phyloP scores from a whole-genome alignment of 73 alveolate genomes.

The Blepharisma japonicum region DNA sequence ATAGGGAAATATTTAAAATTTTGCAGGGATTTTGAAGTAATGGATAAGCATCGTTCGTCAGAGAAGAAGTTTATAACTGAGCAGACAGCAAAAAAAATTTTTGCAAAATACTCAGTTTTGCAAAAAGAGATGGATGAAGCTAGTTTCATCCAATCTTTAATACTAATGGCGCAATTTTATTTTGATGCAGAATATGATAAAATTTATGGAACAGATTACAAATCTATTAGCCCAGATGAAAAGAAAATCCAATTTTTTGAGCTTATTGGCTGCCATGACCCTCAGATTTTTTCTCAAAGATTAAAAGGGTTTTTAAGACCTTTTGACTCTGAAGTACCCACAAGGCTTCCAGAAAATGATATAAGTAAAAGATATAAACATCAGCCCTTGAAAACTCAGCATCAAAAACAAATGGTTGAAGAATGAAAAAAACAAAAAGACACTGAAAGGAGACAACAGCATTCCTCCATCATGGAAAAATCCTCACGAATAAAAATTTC shows the following conservation, averaged over 20 bases:
- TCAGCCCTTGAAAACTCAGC: not conserved
- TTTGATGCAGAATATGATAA: constrained; percentile 16
- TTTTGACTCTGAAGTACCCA: not conserved
- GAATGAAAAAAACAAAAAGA: constrained; percentile 11
- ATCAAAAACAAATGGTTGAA: not conserved
- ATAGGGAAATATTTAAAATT: not conserved
- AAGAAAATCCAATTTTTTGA: not conserved
- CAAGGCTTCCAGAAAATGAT: constrained; percentile 16
- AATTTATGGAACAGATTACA: not conserved
- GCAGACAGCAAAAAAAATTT: too few species aligned
- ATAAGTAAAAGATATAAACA: not conserved
- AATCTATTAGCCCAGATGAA: not conserved
- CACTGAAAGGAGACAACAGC: not conserved
- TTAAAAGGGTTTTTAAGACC: not conserved
- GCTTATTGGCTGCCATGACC: not conserved
- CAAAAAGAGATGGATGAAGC: too few species aligned
- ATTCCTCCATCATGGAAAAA: too few species aligned
- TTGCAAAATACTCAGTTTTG: too few species aligned
- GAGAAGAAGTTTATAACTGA: too few species aligned
- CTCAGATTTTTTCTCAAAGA: not conserved
- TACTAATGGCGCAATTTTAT: not conserved
- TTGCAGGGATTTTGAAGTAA: not conserved
- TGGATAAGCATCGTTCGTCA: too few species aligned
- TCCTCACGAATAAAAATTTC: too few species aligned
- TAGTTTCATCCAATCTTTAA: not conserved